These are phyloP conservation scores for Anisogramma anomala DNA, from an alignment of 2,329 filamentous ascomycete genomes.

Conservation along the genomic window DNA sequence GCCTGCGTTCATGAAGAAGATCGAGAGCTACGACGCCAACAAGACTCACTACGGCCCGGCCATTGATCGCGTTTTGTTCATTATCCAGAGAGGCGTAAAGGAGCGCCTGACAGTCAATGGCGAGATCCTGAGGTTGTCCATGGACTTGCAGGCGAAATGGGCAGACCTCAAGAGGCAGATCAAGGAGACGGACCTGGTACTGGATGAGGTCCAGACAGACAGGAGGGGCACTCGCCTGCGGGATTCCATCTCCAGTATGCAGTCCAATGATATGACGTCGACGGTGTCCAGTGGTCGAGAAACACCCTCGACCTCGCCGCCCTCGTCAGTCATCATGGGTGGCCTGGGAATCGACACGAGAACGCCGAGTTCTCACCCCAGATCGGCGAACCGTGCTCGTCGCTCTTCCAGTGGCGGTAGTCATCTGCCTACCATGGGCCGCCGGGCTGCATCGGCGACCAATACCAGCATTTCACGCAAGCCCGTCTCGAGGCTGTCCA, in stretches of 20 bases:
- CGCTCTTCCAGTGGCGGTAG: conserved; percentile 36
- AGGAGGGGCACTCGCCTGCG: conserved; percentile 63
- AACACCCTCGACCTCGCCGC: conserved; percentile 57
- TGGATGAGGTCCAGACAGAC: conserved; percentile 61
- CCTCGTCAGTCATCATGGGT: conserved; percentile 51
- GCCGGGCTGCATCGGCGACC: conserved; percentile 37
- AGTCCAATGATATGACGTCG: conserved; percentile 65
- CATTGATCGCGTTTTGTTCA: conserved; percentile 78
- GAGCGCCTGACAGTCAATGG: conserved; percentile 95
- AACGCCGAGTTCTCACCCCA: conserved; percentile 21
- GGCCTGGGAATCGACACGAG: conserved; percentile 30
- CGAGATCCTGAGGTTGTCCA: conserved; percentile 77
- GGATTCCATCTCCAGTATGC: conserved; percentile 85
- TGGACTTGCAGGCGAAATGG: conserved; percentile 77
- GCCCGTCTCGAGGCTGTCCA: conserved; percentile 34
- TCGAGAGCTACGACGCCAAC: conserved; percentile 91
- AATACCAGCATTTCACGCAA: conserved; percentile 30
- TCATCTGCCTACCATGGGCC: conserved; percentile 33
- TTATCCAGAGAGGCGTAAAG: conserved; percentile 91
- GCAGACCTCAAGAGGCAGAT: conserved; percentile 65
- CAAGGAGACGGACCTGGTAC: conserved; percentile 58
- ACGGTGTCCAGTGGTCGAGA: conserved; percentile 57
- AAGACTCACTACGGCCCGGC: conserved; percentile 88
- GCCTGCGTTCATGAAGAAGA: conserved; percentile 61
- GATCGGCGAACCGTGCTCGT: conserved; percentile 23